Base-by-base conservation (phyloP, 1,284 basidiomycete genomes). In the Sphagnurus paluster region DNA sequence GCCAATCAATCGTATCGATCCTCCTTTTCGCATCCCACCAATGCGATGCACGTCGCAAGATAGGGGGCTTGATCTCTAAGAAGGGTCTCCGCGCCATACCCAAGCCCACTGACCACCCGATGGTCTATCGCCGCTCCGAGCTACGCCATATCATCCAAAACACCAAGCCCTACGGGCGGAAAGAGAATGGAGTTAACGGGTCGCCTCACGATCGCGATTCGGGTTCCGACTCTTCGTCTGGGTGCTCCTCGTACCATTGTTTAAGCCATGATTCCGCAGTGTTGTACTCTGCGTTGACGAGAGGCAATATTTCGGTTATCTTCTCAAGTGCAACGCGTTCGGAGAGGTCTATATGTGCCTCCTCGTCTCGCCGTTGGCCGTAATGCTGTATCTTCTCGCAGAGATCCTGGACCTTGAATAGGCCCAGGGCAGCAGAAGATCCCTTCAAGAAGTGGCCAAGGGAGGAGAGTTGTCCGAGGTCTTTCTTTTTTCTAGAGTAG, bases 361-460 rank as follows among this genome's bases (percentile, higher is more conserved):
- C 68, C 47, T 79, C 77, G 59, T 87, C 82, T 19, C 71, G 69
- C 44, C 70, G 63, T 44, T 76, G 77, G 41, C 93, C 93, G 60
- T 88, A 86, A 67, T 94, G 83, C 67, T 96, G 93, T 64, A 96
- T 94, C 67, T 80, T 80, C 67, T 93, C 92, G 69, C 93, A 96
- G 36, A 85, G 83, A 21, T 72, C 76, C 62, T 92, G 84, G 45
- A 98, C 92, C 58, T 81, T 82, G 54, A 75, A 72, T 32, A 94
- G 80, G 28, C 93, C 93, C 34, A 97, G 77, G 1, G 94, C 91
- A 11, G 93, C 93, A 24, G 91, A 94, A 2, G 93, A 95, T 39
- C 93, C 94, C 67, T 97, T 98, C 62, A 98, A 82, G 67, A 92
- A 98, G 67, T 98, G 94, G 0, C 93, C 94, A 9, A 91, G 75